These are phyloP conservation scores for Phytophthora ohioensis DNA, from an alignment of 352 stramenopile species.

Conservation along the genomic window DNA sequence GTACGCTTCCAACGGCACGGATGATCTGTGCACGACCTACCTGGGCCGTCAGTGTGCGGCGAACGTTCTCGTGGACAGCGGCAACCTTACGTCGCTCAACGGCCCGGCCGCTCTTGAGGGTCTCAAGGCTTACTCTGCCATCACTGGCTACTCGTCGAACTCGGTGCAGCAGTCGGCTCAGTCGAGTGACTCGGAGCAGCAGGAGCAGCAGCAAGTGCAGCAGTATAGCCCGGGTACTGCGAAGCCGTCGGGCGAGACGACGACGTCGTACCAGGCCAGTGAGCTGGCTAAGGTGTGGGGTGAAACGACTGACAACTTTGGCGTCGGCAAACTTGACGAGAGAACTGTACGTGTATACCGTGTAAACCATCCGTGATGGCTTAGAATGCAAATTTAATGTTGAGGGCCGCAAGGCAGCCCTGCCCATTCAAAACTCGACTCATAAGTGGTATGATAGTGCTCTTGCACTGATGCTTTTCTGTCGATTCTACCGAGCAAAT, in stretches of 20 bases:
- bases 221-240: constrained; percentile 28
- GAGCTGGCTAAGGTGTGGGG: constrained; percentile 29
- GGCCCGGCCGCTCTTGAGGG: constrained; percentile 18
- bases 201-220: constrained; percentile 10
- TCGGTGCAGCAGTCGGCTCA: constrained; percentile 8
- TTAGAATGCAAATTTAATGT: constrained; percentile 35
- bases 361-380: constrained; percentile 21
- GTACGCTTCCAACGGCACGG: constrained; percentile 15
- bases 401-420: constrained; percentile 2
- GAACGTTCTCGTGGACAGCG: constrained; percentile 40
- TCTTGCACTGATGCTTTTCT: too few relatives aligned
- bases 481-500: too few relatives aligned
- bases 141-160: constrained; percentile 17
- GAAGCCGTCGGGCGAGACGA: constrained; percentile 21
- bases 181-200: constrained; percentile 18
- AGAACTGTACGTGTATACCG: constrained; percentile 14
- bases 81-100: constrained; percentile 34
- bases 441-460: too few relatives aligned
- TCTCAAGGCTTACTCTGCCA: constrained; percentile 14
- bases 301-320: constrained; percentile 27
- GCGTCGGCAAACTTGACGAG: constrained; percentile 30
- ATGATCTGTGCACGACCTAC: constrained; percentile 19
- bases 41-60: constrained; percentile 35
- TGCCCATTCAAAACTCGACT: too few relatives aligned
- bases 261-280: constrained; percentile 1